Percentiles rank a stretch among this genome's conserved stretches.
phyloP scores from a whole-genome alignment of 2,329 filamentous ascomycete species.

The Thielaviopsis populi region DNA sequence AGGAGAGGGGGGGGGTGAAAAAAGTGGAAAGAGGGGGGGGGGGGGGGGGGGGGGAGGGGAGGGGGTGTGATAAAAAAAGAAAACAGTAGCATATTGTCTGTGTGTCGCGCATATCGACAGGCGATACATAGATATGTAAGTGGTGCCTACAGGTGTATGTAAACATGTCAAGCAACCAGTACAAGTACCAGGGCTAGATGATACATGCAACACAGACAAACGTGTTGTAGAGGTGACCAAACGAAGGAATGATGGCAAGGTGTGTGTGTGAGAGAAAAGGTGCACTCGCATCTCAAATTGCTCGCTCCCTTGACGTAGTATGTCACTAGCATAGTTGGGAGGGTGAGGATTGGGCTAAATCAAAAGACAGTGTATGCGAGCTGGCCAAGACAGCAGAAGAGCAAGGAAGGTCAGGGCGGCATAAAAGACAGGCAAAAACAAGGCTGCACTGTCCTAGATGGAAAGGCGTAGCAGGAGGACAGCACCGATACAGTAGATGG shows the following conservation, averaged over 20 bases:
- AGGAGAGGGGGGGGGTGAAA: no score
- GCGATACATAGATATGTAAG: neutral
- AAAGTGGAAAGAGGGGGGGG: no score
- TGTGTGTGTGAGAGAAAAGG: neutral
- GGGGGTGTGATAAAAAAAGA: constrained; percentile 4
- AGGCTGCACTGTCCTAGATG: no score
- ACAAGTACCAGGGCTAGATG: neutral
- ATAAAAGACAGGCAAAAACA: no score
- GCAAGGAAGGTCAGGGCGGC: no score
- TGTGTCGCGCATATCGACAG: constrained; percentile 1
- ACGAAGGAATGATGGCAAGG: neutral
- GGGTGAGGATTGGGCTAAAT: neutral
- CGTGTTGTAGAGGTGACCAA: neutral
- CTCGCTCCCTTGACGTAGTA: neutral
- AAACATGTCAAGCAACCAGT: neutral
- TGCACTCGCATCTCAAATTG: neutral
- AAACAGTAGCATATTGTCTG: neutral
- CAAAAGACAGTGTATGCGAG: neutral
- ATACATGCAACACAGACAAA: neutral
- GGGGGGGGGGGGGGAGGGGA: neutral
- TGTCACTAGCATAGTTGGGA: neutral
- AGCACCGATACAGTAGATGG: neutral
- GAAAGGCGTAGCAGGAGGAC: neutral
- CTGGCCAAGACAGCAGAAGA: no score
- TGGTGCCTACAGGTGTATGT: neutral